Conservation (phyloP, 1,284 basidiomycete genomes). For the Caloboletus firmus region DNA sequence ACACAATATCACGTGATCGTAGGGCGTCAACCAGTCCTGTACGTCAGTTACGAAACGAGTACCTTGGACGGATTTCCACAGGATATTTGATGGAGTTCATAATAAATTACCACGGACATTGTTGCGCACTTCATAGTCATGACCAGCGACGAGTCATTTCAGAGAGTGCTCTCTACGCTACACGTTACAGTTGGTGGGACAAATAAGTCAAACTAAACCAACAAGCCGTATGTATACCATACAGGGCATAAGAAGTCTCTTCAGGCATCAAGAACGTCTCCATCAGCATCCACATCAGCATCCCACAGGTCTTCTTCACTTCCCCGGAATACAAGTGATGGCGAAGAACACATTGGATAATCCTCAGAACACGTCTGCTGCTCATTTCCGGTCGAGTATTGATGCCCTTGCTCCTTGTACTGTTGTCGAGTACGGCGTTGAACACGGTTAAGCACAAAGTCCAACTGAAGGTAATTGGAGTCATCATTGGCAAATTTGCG, state of each 20-base stretch:
- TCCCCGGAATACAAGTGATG: slow-evolving; percentile 5
- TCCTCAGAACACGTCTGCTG: slow-evolving; percentile 27
- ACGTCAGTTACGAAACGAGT: background rate
- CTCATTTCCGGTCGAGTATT: slow-evolving; percentile 7
- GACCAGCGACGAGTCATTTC: background rate
- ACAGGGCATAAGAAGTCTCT: slow-evolving; percentile 4
- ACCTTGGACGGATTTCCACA: slow-evolving; percentile 7
- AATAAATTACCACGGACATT: background rate
- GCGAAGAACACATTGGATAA: slow-evolving; percentile 30
- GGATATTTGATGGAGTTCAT: slow-evolving; percentile 26
- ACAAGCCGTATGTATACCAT: slow-evolving; percentile 11
- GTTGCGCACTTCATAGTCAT: background rate
- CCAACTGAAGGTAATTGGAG: slow-evolving; percentile 81
- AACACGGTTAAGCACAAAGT: slow-evolving; percentile 75
- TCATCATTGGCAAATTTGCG: slow-evolving; percentile 83
- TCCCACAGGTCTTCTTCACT: slow-evolving; percentile 27
- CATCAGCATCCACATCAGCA: slow-evolving; percentile 19
- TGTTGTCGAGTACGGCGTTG: slow-evolving; percentile 61
- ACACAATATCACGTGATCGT: no score
- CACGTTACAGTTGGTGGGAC: slow-evolving; percentile 15
- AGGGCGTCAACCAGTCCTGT: slow-evolving; percentile 6
- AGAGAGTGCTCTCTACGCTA: slow-evolving; percentile 4
- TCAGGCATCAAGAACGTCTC: slow-evolving; percentile 26
- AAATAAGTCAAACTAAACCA: slow-evolving; percentile 23
- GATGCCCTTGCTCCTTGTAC: slow-evolving; percentile 33